phyloP scores from a whole-genome alignment of 2,329 filamentous ascomycete species.

The Aspergillus tanneri region DNA sequence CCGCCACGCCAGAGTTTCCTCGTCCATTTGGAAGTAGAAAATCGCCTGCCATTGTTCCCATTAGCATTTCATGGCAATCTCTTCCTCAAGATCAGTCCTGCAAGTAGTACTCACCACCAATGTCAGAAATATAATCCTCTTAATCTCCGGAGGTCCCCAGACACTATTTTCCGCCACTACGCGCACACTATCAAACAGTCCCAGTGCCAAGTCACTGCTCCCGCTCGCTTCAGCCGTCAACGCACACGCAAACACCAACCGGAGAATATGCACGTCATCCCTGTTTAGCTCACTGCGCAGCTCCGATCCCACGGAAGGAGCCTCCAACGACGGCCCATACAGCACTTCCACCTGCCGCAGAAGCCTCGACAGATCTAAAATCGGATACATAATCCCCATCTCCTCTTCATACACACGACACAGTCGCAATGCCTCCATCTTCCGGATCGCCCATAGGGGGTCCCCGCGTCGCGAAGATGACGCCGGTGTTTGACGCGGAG shows the following conservation, averaged over 20 bases:
- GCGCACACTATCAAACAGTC: constrained; percentile 75
- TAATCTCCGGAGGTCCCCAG: constrained; percentile 58
- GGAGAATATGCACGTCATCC: constrained; percentile 68
- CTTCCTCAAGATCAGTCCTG: no score
- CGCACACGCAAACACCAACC: constrained; percentile 76
- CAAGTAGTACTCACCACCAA: constrained; percentile 38
- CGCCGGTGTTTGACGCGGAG: constrained; percentile 7
- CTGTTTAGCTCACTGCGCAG: constrained; percentile 50
- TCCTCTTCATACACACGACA: constrained; percentile 82
- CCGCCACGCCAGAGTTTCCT: constrained; percentile 83
- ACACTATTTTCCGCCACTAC: constrained; percentile 64
- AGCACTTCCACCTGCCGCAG: constrained; percentile 63
- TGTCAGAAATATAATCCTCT: constrained; percentile 58
- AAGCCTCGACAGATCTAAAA: constrained; percentile 68
- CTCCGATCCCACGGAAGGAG: constrained; percentile 23
- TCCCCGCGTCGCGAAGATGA: constrained; percentile 48
- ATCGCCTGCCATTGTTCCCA: no score
- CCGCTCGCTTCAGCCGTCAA: constrained; percentile 75
- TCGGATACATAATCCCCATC: constrained; percentile 85
- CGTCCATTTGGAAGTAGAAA: constrained; percentile 81
- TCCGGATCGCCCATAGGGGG: constrained; percentile 72
- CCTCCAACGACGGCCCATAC: constrained; percentile 49
- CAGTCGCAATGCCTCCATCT: constrained; percentile 75
- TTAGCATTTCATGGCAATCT: no score
- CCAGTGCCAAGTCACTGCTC: constrained; percentile 69